phyloP scores from a whole-genome alignment of 148 eudicot genomes.

The Rhododendron molle region DNA sequence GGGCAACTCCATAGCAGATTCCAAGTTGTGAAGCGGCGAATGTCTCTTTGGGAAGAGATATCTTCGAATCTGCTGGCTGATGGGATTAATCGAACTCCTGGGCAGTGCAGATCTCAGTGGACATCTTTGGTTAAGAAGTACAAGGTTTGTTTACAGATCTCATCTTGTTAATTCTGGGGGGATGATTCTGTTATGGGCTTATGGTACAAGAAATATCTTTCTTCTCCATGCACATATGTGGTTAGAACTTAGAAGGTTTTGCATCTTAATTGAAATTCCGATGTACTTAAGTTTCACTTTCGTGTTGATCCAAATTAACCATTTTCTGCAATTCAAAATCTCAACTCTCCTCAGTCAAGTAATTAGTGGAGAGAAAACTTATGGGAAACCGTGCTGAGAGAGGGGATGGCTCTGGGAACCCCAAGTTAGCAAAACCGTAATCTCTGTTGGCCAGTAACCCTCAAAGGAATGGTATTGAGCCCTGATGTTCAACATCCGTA shows the following conservation, averaged over 20 bases:
- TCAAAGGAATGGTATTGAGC: not conserved
- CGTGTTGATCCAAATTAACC: not conserved
- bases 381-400: too few relatives aligned
- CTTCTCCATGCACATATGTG: not conserved
- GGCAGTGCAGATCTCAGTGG: slow-evolving; percentile 96
- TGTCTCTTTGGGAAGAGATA: slow-evolving; percentile 97
- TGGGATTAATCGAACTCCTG: slow-evolving; percentile 74
- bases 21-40: slow-evolving; percentile 69
- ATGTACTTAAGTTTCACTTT: not conserved
- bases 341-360: not conserved
- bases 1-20: slow-evolving; percentile 72
- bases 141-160: slow-evolving; percentile 53
- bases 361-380: too few relatives aligned
- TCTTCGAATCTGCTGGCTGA: slow-evolving; percentile 58
- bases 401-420: too few relatives aligned
- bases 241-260: not conserved
- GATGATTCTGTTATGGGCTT: not conserved
- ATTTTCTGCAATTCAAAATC: not conserved
- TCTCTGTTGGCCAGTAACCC: not conserved
- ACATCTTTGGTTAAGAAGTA: slow-evolving; percentile 82
- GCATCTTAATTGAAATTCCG: not conserved
- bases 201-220: not conserved
- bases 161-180: not conserved
- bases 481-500: not conserved
- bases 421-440: too few relatives aligned